Evolutionary conservation across 305 asterid species (phyloP), one percentile per base, ranked within the genome.

Genomic region (Fraxinus velutina): DNA sequence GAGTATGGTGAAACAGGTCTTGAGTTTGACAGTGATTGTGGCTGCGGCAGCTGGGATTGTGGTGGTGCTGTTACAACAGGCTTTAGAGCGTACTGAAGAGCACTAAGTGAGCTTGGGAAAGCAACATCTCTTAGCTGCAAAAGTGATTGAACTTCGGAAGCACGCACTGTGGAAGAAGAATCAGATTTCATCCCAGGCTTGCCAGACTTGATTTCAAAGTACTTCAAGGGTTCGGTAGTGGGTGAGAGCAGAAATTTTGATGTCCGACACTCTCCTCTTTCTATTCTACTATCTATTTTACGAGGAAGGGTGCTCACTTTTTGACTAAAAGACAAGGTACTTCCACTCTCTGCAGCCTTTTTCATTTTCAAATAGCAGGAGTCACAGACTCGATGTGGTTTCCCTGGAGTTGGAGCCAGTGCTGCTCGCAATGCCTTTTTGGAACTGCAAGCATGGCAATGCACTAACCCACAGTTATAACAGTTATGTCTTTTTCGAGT

Each of bases 311-410:
- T 83, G 2, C 92, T 86, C 34, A 84, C 85, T 80, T 85, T 88
- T 24, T 91, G 81, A 52, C 85, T 88, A 22, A 86, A 83, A 64
- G 85, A 86, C 8, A 84, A 62, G 17, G 86, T 55, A 39, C 9
- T 86, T 71, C 90, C 92, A 76, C 72, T 80, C 79, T 94, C 96
- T 0, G 88, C 85, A 12, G 93, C 92, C 88, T 90, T 94, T 34
- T 89, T 92, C 17, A 95, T 90, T 77, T 92, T 93, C 79, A 79
- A 13, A 83, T 88, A 90, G 79, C 99, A 95, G 73, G 91, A 76
- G 42, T 95, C 99, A 78, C 99, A 94, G 2, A 94, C 98, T 9
- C 99, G 91, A 82, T 95, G 97, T 29, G 98, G 99, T 77, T 94
- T 95, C 60, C 96, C 94, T 0, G 99, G 96, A 80, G 95, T 95